These are phyloP conservation scores for Aspergillus sclerotiicarbonarius DNA, from an alignment of 495 filamentous ascomycete species.

Conservation along the genomic window DNA sequence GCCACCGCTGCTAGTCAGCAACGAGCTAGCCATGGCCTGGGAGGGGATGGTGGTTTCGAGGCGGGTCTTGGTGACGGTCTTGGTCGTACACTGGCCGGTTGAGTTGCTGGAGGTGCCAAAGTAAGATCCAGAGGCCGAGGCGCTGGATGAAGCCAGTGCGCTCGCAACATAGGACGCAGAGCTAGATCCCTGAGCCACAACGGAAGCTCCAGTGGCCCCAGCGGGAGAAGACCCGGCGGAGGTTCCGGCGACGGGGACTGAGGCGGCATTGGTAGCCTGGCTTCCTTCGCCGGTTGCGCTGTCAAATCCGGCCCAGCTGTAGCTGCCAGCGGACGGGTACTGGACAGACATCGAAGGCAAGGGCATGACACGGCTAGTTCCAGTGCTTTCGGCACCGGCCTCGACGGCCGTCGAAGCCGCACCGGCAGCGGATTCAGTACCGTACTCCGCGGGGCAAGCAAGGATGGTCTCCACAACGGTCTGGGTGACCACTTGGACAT, in stretches of 20 bases:
- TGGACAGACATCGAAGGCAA: background rate
- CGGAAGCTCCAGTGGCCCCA: conserved; percentile 6
- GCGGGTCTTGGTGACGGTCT: conserved; percentile 33
- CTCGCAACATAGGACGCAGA: background rate
- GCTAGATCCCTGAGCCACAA: background rate
- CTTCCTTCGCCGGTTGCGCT: background rate
- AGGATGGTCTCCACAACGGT: conserved; percentile 25
- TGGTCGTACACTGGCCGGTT: conserved; percentile 30
- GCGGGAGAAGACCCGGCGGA: background rate
- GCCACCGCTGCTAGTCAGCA: conserved; percentile 42
- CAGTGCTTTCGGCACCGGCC: background rate
- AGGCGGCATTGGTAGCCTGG: background rate
- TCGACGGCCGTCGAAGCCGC: conserved; percentile 16
- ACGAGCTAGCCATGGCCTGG: conserved; percentile 34
- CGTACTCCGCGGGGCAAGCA: conserved; percentile 4
- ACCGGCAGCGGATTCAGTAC: background rate
- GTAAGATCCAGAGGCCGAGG: conserved; percentile 4
- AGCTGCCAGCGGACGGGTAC: background rate
- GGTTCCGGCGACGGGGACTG: background rate
- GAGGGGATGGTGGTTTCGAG: conserved; percentile 38
- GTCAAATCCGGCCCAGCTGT: background rate
- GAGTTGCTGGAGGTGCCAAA: conserved; percentile 8
- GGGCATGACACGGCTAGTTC: background rate
- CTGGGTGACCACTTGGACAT: conserved; percentile 23
- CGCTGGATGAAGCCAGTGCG: background rate